Evolutionary conservation across 2,329 filamentous ascomycete genomes (phyloP).

Genomic region (Diaporthe capsici): DNA sequence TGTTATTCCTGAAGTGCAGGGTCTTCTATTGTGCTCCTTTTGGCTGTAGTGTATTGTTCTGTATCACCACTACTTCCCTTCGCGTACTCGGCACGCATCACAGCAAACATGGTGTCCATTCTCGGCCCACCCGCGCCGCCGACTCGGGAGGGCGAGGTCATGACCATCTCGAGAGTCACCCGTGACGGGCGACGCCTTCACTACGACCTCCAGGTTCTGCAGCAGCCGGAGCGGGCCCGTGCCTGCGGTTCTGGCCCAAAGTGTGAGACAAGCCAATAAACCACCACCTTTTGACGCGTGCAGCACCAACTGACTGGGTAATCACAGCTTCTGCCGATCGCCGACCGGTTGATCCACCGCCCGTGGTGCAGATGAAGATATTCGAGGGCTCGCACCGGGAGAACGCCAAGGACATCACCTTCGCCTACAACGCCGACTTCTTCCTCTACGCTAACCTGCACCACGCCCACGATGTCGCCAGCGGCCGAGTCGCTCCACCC

Average conservation of each 20-base stretch:
- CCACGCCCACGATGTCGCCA: slow-evolving; percentile 85
- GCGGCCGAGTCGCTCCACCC: slow-evolving; percentile 78
- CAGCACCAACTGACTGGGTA: slow-evolving; percentile 39
- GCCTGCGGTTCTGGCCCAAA: slow-evolving; percentile 97
- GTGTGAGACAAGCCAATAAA: slow-evolving; percentile 71
- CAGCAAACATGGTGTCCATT: slow-evolving; percentile 33
- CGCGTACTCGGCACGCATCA: slow-evolving; percentile 2
- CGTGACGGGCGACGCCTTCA: slow-evolving; percentile 82
- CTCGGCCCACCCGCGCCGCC: slow-evolving; percentile 39
- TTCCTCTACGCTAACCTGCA: slow-evolving; percentile 96
- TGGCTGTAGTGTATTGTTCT: not conserved
- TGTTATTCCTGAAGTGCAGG: not conserved
- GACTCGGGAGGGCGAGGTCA: slow-evolving; percentile 37
- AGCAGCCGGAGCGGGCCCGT: slow-evolving; percentile 93
- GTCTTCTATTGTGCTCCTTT: not conserved
- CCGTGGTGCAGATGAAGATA: slow-evolving; percentile 91
- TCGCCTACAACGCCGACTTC: slow-evolving; percentile 95
- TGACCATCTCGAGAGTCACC: slow-evolving; percentile 62
- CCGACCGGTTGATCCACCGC: slow-evolving; percentile 92
- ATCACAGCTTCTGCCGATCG: slow-evolving; percentile 83
- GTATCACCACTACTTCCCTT: slow-evolving; percentile 4
- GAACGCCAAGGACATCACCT: slow-evolving; percentile 80
- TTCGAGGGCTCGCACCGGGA: slow-evolving; percentile 78
- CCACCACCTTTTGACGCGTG: slow-evolving; percentile 45
- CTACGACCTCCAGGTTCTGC: slow-evolving; percentile 88